Percentiles rank a stretch among this genome's conserved stretches.
These are phyloP conservation scores for Hamigera avellanea DNA, from an alignment of 495 filamentous ascomycete species.

Conservation along the genomic window DNA sequence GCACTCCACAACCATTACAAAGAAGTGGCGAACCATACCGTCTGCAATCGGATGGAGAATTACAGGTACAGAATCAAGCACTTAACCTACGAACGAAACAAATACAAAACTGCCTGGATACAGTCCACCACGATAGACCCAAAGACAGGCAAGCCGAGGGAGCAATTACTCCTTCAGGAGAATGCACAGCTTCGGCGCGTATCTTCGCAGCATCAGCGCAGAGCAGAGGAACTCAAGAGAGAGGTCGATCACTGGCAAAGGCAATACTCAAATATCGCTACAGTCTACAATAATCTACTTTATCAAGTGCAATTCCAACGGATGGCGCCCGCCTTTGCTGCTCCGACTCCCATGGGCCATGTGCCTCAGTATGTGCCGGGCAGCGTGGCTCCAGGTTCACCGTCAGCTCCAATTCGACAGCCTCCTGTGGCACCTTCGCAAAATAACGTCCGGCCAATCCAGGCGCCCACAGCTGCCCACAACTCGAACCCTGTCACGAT, in stretches of 20 bases:
- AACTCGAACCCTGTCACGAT: slow-evolving; percentile 8
- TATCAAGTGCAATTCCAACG: slow-evolving; percentile 12
- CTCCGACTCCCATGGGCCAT: slow-evolving; percentile 9
- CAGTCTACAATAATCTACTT: slow-evolving; percentile 14
- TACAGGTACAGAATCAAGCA: slow-evolving; percentile 7
- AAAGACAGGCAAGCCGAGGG: slow-evolving; percentile 12
- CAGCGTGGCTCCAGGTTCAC: not conserved
- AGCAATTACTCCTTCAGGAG: slow-evolving; percentile 13
- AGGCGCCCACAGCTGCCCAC: not conserved
- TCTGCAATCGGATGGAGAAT: slow-evolving; percentile 4
- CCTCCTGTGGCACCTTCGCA: not conserved
- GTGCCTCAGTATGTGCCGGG: slow-evolving; percentile 6
- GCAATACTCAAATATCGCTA: slow-evolving; percentile 2
- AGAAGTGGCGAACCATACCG: slow-evolving; percentile 9
- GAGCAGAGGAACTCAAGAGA: slow-evolving; percentile 11
- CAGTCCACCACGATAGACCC: slow-evolving; percentile 8
- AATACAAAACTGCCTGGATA: slow-evolving; percentile 9
- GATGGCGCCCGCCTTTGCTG: slow-evolving; percentile 4
- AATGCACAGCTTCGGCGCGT: slow-evolving; percentile 13
- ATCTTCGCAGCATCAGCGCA: slow-evolving; percentile 8
- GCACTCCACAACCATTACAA: slow-evolving; percentile 12
- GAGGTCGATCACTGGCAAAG: slow-evolving; percentile 13
- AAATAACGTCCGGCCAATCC: not conserved
- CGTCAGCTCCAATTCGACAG: slow-evolving; percentile 1
- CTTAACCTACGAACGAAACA: slow-evolving; percentile 11